Percentiles rank a stretch among this genome's conserved stretches.
phyloP scores from a whole-genome alignment of 345 rosid species.

The Lepidium africanum region DNA sequence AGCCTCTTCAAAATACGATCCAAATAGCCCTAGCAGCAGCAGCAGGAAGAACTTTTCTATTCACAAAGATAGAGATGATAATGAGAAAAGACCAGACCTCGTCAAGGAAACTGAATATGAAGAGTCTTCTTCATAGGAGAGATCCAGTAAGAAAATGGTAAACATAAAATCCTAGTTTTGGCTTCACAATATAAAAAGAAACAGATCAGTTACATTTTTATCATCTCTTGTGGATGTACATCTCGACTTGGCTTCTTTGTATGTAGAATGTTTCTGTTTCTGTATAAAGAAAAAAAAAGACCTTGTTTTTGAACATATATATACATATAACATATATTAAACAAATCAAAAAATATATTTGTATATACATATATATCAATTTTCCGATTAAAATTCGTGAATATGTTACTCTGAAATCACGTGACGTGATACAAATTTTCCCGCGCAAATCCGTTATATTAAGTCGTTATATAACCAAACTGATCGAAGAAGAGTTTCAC shows the following conservation, averaged over 20 bases:
- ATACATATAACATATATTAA: slow-evolving; percentile 7
- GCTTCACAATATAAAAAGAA: background rate
- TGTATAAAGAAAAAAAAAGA: slow-evolving; percentile 3
- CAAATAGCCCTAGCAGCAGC: slow-evolving; percentile 26
- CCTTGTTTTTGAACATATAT: slow-evolving; percentile 10
- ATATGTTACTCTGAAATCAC: background rate
- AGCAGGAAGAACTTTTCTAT: slow-evolving; percentile 19
- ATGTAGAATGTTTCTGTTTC: slow-evolving; percentile 23
- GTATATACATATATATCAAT: background rate
- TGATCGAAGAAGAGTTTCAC: background rate
- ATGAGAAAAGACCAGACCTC: slow-evolving; percentile 8
- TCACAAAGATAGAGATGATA: background rate
- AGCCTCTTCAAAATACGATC: slow-evolving; percentile 55
- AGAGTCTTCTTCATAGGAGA: slow-evolving; percentile 15
- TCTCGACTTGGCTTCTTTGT: slow-evolving; percentile 32
- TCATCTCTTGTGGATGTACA: slow-evolving; percentile 31
- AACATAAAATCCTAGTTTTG: slow-evolving; percentile 5
- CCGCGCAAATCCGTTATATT: slow-evolving; percentile 15
- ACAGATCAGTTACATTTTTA: slow-evolving; percentile 1
- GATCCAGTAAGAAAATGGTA: background rate
- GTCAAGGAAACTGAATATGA: slow-evolving; percentile 17
- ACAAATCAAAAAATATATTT: background rate
- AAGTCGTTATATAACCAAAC: slow-evolving; percentile 3
- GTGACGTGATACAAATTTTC: slow-evolving; percentile 10
- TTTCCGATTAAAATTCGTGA: background rate